Percentiles rank a stretch among this genome's conserved stretches.
Conservation (phyloP, 2,329 filamentous ascomycete genomes). For the Phaeophleospora eucalypticola region DNA sequence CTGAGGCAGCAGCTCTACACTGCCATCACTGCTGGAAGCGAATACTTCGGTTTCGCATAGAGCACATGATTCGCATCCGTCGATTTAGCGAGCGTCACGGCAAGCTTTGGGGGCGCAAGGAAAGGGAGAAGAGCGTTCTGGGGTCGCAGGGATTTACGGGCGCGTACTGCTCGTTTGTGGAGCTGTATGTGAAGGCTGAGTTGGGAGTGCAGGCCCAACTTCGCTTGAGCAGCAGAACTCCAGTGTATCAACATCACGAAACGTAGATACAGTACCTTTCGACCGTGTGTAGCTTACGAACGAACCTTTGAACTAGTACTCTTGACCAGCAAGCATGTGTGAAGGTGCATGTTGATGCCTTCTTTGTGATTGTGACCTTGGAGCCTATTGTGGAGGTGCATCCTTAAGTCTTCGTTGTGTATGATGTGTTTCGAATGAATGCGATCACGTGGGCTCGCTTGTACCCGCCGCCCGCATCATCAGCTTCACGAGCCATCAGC, state of each 20-base stretch:
- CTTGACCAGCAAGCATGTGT: too few species aligned
- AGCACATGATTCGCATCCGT: conserved; percentile 11
- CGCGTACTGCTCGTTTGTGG: background rate
- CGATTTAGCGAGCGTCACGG: conserved; percentile 1
- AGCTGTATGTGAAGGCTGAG: background rate
- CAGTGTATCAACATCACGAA: conserved; percentile 10
- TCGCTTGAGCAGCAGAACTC: background rate
- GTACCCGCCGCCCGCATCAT: background rate
- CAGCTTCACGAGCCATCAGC: background rate
- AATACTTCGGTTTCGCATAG: conserved; percentile 95
- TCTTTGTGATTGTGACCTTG: background rate
- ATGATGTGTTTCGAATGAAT: too few species aligned
- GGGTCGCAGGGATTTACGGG: background rate
- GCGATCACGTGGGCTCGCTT: background rate
- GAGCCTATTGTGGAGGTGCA: too few species aligned
- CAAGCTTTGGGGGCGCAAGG: background rate
- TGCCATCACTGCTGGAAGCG: conserved; percentile 94
- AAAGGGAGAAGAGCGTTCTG: too few species aligned
- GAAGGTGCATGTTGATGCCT: background rate
- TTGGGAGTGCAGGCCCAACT: background rate
- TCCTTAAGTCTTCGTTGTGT: background rate
- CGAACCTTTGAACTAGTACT: too few species aligned
- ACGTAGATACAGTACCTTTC: conserved; percentile 9
- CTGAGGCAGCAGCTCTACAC: conserved; percentile 85
- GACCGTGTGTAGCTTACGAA: background rate